A percentile compares a stretch with the other conserved stretches of the same genome.
These are phyloP conservation scores for Pinus tabuliformis DNA, from an alignment of 75 land plant genomes.

Conservation along the genomic window DNA sequence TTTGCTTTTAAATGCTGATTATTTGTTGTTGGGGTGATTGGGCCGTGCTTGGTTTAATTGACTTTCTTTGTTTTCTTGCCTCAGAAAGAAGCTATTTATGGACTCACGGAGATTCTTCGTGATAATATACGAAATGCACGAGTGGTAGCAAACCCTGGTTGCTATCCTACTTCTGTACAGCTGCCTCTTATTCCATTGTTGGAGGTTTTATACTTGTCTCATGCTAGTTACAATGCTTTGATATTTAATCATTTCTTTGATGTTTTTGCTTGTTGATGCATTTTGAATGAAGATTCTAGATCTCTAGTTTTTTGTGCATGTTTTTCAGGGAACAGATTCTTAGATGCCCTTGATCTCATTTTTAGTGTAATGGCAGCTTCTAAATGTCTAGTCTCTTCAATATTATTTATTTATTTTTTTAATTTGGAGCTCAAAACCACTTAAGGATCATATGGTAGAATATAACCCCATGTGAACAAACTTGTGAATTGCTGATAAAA, in stretches of 20 bases:
- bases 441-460: background rate
- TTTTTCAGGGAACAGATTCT: background rate
- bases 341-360: background rate
- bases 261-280: background rate
- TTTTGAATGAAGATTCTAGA: constrained; percentile 1
- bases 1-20: background rate
- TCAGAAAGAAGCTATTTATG: constrained; percentile 94
- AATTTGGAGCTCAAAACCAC: background rate
- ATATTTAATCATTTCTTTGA: background rate
- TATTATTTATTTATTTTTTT: background rate
- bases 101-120: constrained; percentile 83
- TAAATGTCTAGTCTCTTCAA: background rate
- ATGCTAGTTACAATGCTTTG: background rate
- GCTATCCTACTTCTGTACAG: constrained; percentile 96
- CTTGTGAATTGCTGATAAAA: background rate
- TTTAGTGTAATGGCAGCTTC: background rate
- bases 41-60: background rate
- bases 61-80: background rate
- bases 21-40: background rate
- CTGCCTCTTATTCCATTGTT: constrained; percentile 92
- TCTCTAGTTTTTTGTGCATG: constrained; percentile 2
- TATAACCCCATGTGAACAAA: background rate
- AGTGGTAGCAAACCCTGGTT: constrained; percentile 96
- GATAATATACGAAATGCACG: constrained; percentile 68
- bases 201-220: constrained; percentile 47